phyloP scores from a whole-genome alignment of 495 filamentous ascomycete species.

The Xylaria grammica region DNA sequence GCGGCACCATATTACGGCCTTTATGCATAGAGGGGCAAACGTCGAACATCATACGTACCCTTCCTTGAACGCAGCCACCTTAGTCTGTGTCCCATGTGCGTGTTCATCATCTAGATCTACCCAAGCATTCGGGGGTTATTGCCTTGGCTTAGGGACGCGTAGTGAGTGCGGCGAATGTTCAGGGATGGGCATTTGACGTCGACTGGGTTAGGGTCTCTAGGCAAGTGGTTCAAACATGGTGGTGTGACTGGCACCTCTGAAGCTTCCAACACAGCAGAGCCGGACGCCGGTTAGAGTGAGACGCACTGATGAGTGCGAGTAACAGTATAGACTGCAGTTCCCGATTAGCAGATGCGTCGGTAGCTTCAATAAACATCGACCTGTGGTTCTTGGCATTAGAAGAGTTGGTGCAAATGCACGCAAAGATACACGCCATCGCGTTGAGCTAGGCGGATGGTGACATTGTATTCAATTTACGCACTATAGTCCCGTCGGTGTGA shows the following conservation, averaged over 20 bases:
- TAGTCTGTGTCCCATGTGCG: not conserved
- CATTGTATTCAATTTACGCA: not conserved
- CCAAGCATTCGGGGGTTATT: not conserved
- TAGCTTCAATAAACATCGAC: not conserved
- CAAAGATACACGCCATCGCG: not conserved
- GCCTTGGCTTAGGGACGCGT: slow-evolving; percentile 10
- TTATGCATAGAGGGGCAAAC: slow-evolving; percentile 11
- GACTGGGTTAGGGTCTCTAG: not conserved
- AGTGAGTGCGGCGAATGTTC: slow-evolving; percentile 7
- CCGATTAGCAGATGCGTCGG: not conserved
- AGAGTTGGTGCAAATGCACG: not conserved
- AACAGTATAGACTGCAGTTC: no score
- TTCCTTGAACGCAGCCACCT: slow-evolving; percentile 10
- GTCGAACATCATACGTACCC: slow-evolving; percentile 30
- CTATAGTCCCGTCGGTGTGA: not conserved
- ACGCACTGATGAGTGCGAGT: no score
- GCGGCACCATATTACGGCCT: not conserved
- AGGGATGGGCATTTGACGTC: not conserved
- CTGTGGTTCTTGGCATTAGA: not conserved
- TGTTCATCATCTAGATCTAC: slow-evolving; percentile 17
- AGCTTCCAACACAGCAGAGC: not conserved
- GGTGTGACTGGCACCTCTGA: not conserved
- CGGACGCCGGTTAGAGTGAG: not conserved
- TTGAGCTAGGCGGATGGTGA: no score
- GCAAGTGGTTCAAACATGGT: not conserved